Conservation (phyloP, 1,284 basidiomycete species). For the Mycena citricolor region DNA sequence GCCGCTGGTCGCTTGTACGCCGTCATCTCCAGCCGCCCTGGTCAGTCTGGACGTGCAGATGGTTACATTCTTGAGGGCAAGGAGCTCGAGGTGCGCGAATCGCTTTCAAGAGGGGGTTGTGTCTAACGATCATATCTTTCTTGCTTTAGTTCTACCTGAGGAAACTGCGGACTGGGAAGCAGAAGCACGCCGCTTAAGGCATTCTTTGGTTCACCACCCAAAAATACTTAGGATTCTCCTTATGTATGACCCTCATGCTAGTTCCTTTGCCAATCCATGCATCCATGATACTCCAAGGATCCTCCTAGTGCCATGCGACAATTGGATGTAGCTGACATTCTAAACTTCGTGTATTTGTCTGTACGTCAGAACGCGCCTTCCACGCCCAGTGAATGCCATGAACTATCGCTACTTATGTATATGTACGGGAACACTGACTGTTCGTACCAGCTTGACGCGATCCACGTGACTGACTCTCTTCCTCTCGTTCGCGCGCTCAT, state of each 20-base stretch:
- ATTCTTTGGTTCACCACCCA: slow-evolving; percentile 19
- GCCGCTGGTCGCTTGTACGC: slow-evolving; percentile 89
- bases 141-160: slow-evolving; percentile 81
- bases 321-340: too few species aligned
- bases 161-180: slow-evolving; percentile 90
- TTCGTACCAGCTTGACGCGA: too few species aligned
- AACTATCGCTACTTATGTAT: too few species aligned
- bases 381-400: too few species aligned
- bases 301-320: too few species aligned
- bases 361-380: too few species aligned
- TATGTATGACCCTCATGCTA: slow-evolving; percentile 21
- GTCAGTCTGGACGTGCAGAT: slow-evolving; percentile 91
- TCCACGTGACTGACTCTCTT: too few species aligned
- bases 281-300: too few species aligned
- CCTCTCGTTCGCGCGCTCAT: too few species aligned
- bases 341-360: too few species aligned
- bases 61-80: slow-evolving; percentile 96
- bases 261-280: slow-evolving; percentile 17
- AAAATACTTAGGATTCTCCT: slow-evolving; percentile 21
- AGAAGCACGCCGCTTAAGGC: slow-evolving; percentile 76
- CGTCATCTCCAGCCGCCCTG: slow-evolving; percentile 86
- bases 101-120: too few species aligned
- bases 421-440: too few species aligned
- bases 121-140: slow-evolving; percentile 13
- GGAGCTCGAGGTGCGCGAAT: slow-evolving; percentile 92